Conservation (phyloP, 1,139 yeast genomes). For the Hyphopichia wangnamkhiaoensis region DNA sequence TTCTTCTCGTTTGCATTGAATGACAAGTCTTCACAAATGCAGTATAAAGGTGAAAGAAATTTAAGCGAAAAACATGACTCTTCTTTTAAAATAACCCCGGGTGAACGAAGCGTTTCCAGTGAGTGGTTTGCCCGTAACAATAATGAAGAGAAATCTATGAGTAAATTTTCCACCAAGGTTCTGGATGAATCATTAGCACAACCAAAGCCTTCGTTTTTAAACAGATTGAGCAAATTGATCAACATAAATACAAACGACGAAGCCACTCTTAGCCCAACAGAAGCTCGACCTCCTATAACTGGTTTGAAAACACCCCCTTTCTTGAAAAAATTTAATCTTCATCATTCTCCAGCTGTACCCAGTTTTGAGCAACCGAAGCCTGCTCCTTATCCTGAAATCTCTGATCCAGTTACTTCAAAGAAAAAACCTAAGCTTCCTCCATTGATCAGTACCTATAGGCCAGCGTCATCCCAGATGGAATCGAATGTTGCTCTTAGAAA, state of each 20-base stretch:
- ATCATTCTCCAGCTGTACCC: constrained; percentile 3
- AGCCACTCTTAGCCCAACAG: too few relatives aligned
- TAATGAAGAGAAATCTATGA: too few relatives aligned
- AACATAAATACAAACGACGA: too few relatives aligned
- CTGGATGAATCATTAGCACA: too few relatives aligned
- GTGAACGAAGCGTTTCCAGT: background rate
- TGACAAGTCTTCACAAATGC: background rate
- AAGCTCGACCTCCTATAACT: background rate
- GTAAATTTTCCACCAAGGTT: too few relatives aligned
- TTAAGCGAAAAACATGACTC: background rate
- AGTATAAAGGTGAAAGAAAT: background rate
- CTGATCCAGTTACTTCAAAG: background rate
- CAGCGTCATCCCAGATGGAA: too few relatives aligned
- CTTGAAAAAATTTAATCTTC: constrained; percentile 33
- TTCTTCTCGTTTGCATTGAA: constrained; percentile 4
- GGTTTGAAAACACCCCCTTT: constrained; percentile 29
- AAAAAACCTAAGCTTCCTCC: constrained; percentile 21
- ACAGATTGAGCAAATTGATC: constrained; percentile 2
- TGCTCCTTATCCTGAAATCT: background rate
- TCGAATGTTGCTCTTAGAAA: too few relatives aligned
- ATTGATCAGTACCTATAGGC: constrained; percentile 7
- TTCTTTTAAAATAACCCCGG: background rate
- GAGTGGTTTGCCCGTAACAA: background rate
- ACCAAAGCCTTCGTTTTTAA: constrained; percentile 3
- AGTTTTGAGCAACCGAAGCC: background rate